These are phyloP conservation scores for Aspergillus felis DNA, from an alignment of 2,329 filamentous ascomycete species.

Conservation along the genomic window DNA sequence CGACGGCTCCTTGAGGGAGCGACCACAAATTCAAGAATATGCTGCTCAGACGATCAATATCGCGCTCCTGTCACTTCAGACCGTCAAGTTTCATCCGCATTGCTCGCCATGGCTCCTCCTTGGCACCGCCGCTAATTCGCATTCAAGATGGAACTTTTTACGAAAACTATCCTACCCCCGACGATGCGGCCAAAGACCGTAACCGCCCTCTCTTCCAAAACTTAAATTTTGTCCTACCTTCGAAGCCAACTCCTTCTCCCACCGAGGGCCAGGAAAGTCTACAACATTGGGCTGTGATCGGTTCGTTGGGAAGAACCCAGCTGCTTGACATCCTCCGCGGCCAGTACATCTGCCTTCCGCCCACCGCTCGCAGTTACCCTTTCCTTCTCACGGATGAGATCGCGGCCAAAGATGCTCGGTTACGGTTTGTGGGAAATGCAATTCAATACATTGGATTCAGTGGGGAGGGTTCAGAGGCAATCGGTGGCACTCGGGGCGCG, in stretches of 20 bases:
- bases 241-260: constrained; percentile 25
- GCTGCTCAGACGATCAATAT: constrained; percentile 26
- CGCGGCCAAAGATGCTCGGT: constrained; percentile 43
- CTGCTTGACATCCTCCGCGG: constrained; percentile 77
- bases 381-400: constrained; percentile 65
- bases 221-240: constrained; percentile 67
- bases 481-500: constrained; percentile 55
- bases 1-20: neutral
- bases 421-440: constrained; percentile 61
- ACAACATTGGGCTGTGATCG: constrained; percentile 80
- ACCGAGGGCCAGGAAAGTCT: constrained; percentile 19
- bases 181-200: constrained; percentile 41
- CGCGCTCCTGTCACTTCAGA: constrained; percentile 12
- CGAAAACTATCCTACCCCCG: constrained; percentile 61
- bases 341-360: constrained; percentile 69
- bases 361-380: constrained; percentile 72
- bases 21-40: constrained; percentile 6
- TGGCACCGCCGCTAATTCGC: constrained; percentile 56
- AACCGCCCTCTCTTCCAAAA: constrained; percentile 72
- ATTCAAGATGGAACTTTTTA: constrained; percentile 83
- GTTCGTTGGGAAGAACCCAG: constrained; percentile 74
- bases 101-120: constrained; percentile 15
- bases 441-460: constrained; percentile 92
- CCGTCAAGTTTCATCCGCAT: constrained; percentile 6
- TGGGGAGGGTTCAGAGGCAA: constrained; percentile 57